Evolutionary conservation across 2,329 filamentous ascomycete species (phyloP), one percentile per base, ranked within the genome.

Genomic region (Thielaviopsis cerberus): DNA sequence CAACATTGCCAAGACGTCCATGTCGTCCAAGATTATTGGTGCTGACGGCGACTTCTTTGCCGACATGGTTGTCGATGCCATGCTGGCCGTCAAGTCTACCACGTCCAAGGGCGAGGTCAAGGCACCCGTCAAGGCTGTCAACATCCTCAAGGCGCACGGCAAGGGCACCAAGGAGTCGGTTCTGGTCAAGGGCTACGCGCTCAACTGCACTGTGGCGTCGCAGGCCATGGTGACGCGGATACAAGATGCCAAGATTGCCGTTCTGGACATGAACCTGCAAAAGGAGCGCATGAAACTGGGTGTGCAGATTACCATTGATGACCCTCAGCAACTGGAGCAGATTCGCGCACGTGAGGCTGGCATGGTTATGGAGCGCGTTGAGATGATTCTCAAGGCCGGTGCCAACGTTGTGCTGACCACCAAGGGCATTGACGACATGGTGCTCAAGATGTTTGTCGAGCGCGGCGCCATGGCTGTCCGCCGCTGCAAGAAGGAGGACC

Each of bases 231-330:
- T 82, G 66, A 98, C 92, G 27, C 81, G 86, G 65, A 81, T 98
- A 69, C 81, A 80, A 56, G 90, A 97, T 71, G 92, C 92, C 64
- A 97, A 94, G 77, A 98, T 98, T 71, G 92, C 92, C 54, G 85
- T 91, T 66, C 73, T 98, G 62, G 92, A 98, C 70, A 97, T 98
- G 81, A 98, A 98, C 73, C 72, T 98, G 66, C 91, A 97, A 69
- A 98, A 98, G 76, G 91, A 97, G 77, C 81, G 91, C 65, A 97
- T 98, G 92, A 97, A 98, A 80, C 76, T 98, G 60, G 92, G 92
- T 64, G 92, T 98, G 61, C 91, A 98, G 72, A 95, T 98, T 67
- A 97, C 92, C 13, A 86, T 98, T 63, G 92, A 98, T 65, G 92
- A 98, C 69, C 92, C 92, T 54, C 85, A 94, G 69, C 92, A 98